Conservation (phyloP, 345 rosid species). For the Lepidium africanum region DNA sequence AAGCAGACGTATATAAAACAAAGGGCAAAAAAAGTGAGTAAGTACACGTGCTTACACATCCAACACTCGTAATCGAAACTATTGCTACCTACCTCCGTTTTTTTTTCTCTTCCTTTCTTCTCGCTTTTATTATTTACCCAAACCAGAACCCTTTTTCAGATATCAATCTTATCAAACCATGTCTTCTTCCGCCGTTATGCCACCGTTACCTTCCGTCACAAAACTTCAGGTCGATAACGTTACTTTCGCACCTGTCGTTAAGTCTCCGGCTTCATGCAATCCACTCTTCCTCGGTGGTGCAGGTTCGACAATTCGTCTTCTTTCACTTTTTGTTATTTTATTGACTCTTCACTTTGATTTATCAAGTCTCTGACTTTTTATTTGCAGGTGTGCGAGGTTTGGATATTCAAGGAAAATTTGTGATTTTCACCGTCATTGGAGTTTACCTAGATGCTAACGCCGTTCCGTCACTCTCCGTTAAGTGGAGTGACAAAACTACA, state of each 20-base stretch:
- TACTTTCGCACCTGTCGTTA: constrained; percentile 46
- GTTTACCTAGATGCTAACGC: constrained; percentile 62
- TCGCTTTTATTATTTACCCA: constrained; percentile 1
- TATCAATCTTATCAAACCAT: constrained; percentile 1
- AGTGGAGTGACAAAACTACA: constrained; percentile 61
- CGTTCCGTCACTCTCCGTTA: constrained; percentile 43
- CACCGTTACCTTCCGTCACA: constrained; percentile 24
- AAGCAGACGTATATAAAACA: neutral
- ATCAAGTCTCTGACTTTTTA: neutral
- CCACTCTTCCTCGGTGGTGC: constrained; percentile 80
- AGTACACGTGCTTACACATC: constrained; percentile 15
- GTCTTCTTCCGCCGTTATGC: neutral
- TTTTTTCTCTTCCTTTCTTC: neutral
- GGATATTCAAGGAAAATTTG: constrained; percentile 64
- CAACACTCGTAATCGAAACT: constrained; percentile 15
- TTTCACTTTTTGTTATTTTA: no score
- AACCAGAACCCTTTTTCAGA: neutral
- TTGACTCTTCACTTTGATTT: neutral
- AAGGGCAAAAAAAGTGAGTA: neutral
- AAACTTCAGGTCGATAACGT: constrained; percentile 44
- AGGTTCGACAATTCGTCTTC: no score
- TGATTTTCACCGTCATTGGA: constrained; percentile 73
- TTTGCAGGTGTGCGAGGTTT: constrained; percentile 67
- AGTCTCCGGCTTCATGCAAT: constrained; percentile 59
- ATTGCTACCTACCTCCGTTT: constrained; percentile 19